A percentile compares a stretch with the other conserved stretches of the same genome.
Conservation (phyloP, 2,329 filamentous ascomycete species). For the Trichoderma sp. region DNA sequence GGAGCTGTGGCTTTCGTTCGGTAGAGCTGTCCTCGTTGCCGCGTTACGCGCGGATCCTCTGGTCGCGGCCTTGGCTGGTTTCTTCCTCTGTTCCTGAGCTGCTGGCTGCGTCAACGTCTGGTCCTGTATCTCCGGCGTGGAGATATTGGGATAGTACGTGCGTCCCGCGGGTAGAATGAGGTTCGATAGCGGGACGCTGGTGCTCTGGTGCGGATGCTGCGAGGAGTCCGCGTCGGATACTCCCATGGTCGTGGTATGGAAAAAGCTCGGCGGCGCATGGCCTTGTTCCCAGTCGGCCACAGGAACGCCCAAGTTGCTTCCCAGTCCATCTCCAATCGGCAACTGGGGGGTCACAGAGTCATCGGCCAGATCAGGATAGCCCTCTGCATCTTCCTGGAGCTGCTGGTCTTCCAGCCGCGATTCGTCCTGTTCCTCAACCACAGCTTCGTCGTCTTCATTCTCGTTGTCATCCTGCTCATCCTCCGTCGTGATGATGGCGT, state of each 20-base stretch:
- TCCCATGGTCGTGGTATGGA: slow-evolving; percentile 35
- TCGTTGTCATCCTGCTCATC: slow-evolving; percentile 31
- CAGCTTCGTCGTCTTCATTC: slow-evolving; percentile 9
- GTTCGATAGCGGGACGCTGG: slow-evolving; percentile 10
- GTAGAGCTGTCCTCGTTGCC: not conserved
- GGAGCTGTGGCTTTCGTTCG: not conserved
- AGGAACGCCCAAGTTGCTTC: slow-evolving; percentile 31
- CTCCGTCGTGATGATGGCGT: slow-evolving; percentile 29
- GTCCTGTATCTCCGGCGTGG: slow-evolving; percentile 12
- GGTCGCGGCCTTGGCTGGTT: not conserved
- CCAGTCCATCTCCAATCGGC: slow-evolving; percentile 38
- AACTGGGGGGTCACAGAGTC: slow-evolving; percentile 36
- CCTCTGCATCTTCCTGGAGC: slow-evolving; percentile 29
- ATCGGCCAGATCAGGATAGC: slow-evolving; percentile 23
- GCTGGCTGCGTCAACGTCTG: slow-evolving; percentile 9
- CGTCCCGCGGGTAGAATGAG: slow-evolving; percentile 32
- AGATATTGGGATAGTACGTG: slow-evolving; percentile 30
- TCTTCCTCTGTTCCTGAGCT: not conserved
- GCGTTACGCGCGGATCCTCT: not conserved
- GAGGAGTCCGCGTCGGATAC: slow-evolving; percentile 35
- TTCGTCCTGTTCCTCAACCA: slow-evolving; percentile 28
- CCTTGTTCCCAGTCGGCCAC: slow-evolving; percentile 31
- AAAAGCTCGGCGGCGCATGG: slow-evolving; percentile 35
- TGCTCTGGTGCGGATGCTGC: slow-evolving; percentile 30
- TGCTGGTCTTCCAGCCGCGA: too few species aligned